phyloP scores from a whole-genome alignment of 768 basidiomycete genomes.

The Pisolithus tinctorius region DNA sequence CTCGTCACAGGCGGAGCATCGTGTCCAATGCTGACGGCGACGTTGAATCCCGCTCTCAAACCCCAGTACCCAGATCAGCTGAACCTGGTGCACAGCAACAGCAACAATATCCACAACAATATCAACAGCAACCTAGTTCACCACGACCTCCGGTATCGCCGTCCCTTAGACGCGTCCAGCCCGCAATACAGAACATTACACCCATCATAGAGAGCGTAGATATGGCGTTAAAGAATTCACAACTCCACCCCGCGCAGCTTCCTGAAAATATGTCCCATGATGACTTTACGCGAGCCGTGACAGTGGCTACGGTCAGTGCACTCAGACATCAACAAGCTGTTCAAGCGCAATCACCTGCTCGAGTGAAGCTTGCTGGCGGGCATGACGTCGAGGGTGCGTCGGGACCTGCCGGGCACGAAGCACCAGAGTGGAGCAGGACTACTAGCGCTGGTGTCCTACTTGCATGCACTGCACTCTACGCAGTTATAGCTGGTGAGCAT shows the following conservation, averaged over 20 bases:
- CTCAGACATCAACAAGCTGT: slow-evolving; percentile 67
- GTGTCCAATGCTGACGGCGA: slow-evolving; percentile 27
- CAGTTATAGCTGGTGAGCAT: slow-evolving; percentile 84
- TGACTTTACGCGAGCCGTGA: slow-evolving; percentile 89
- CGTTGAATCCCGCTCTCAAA: slow-evolving; percentile 32
- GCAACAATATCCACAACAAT: not conserved
- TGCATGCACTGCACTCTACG: slow-evolving; percentile 87
- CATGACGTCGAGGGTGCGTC: slow-evolving; percentile 40
- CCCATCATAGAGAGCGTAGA: slow-evolving; percentile 78
- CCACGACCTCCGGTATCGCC: slow-evolving; percentile 35
- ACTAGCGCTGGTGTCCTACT: slow-evolving; percentile 88
- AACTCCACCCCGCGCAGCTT: slow-evolving; percentile 43
- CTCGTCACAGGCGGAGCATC: slow-evolving; percentile 39
- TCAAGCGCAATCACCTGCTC: slow-evolving; percentile 41
- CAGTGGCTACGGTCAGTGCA: slow-evolving; percentile 89
- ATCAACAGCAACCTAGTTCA: slow-evolving; percentile 12
- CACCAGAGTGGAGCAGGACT: slow-evolving; percentile 89
- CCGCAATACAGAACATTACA: slow-evolving; percentile 34
- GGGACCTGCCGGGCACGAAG: slow-evolving; percentile 84
- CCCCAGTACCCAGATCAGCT: slow-evolving; percentile 26
- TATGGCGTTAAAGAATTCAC: slow-evolving; percentile 58
- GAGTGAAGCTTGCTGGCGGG: slow-evolving; percentile 36
- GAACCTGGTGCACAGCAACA: slow-evolving; percentile 14
- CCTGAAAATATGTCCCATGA: slow-evolving; percentile 71
- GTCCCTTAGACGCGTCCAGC: slow-evolving; percentile 37